Evolutionary conservation across 2,329 filamentous ascomycete genomes (phyloP).

Genomic region (Cladobotryum protrusum): DNA sequence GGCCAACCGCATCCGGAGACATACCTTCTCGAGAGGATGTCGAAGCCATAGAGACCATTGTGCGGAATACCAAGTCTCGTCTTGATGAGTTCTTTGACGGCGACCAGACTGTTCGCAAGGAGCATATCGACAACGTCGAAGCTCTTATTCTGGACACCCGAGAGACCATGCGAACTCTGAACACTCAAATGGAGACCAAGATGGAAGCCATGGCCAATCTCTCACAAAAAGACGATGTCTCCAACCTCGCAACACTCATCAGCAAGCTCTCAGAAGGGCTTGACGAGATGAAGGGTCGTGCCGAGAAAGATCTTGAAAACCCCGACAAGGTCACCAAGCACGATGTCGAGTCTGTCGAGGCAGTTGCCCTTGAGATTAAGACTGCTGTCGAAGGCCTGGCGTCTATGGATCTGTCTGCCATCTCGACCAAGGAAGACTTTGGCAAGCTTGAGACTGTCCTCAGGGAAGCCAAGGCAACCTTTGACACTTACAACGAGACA

Average conservation of each 20-base stretch:
- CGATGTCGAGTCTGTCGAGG: constrained; percentile 74
- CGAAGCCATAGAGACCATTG: constrained; percentile 81
- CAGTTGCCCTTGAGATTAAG: constrained; percentile 81
- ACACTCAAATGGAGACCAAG: constrained; percentile 56
- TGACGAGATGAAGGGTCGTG: constrained; percentile 63
- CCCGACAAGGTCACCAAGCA: constrained; percentile 68
- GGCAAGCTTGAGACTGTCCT: constrained; percentile 57
- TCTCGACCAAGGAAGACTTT: constrained; percentile 73
- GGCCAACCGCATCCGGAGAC: constrained; percentile 23
- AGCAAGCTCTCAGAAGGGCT: constrained; percentile 69
- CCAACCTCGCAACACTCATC: constrained; percentile 68
- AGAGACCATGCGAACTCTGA: constrained; percentile 61
- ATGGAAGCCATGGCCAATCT: constrained; percentile 28
- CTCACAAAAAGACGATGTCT: constrained; percentile 73
- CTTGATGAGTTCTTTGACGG: constrained; percentile 74
- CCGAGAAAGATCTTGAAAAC: constrained; percentile 48
- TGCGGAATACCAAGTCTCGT: constrained; percentile 82
- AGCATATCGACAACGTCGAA: constrained; percentile 62
- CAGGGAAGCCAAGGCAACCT: constrained; percentile 63
- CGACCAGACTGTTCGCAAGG: constrained; percentile 62
- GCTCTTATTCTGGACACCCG: constrained; percentile 64
- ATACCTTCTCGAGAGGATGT: constrained; percentile 66
- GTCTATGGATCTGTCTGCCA: constrained; percentile 60
- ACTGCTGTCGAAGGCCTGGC: constrained; percentile 66
- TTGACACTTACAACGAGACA: constrained; percentile 62